Percentiles rank a stretch among this genome's conserved stretches.
Conservation (phyloP, 2,329 filamentous ascomycete genomes). For the Sclerotinia nivalis region DNA sequence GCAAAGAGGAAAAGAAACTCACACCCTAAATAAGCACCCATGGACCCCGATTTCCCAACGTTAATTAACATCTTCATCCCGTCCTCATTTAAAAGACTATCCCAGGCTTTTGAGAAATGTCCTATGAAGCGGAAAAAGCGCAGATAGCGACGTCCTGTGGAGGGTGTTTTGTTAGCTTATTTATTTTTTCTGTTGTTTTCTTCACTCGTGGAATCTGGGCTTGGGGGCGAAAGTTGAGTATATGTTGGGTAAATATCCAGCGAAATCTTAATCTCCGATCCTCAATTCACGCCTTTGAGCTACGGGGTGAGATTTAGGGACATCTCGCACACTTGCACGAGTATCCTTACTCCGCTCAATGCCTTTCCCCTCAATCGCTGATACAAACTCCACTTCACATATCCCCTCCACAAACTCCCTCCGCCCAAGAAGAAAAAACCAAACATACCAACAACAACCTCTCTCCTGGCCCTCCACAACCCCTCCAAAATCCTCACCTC, state of each 20-base stretch:
- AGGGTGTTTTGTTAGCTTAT: not conserved
- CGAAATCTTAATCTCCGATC: too few species aligned
- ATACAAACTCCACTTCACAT: not conserved
- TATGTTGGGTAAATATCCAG: not conserved
- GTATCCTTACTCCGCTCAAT: not conserved
- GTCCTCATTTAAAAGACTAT: conserved; percentile 41
- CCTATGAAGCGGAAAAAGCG: conserved; percentile 69
- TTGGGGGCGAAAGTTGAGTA: not conserved
- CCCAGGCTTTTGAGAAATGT: conserved; percentile 54
- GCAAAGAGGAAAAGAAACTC: not conserved
- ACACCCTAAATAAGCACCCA: conserved; percentile 64
- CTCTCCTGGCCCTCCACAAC: conserved; percentile 43
- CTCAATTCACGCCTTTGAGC: not conserved
- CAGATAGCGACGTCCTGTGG: conserved; percentile 59
- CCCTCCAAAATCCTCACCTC: conserved; percentile 40
- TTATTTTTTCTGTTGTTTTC: too few species aligned
- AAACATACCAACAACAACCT: conserved; percentile 47
- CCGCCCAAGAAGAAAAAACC: not conserved
- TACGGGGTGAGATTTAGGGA: too few species aligned
- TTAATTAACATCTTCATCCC: conserved; percentile 52
- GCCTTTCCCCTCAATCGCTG: too few species aligned
- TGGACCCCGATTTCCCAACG: conserved; percentile 57
- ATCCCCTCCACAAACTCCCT: not conserved
- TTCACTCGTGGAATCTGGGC: not conserved
- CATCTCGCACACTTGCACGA: not conserved